phyloP scores from a whole-genome alignment of 306 rosid species.

The Begonia loranthoides region DNA sequence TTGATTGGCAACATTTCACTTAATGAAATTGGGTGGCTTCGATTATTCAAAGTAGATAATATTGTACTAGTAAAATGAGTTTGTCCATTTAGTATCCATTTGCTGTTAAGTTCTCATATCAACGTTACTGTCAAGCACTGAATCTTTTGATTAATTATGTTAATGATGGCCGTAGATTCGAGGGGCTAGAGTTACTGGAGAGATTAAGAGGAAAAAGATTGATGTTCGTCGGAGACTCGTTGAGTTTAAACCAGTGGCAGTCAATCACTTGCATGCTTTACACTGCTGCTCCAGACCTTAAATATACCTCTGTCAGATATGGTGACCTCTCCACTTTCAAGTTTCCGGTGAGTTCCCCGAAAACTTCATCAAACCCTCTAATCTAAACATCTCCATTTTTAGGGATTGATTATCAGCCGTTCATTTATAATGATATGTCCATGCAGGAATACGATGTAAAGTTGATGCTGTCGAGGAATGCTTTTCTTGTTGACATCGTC shows the following conservation, averaged over 20 bases:
- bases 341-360: constrained; percentile 10
- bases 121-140: too few relatives aligned
- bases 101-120: too few relatives aligned
- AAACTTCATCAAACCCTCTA: neutral
- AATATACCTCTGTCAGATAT: neutral
- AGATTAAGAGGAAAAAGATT: constrained; percentile 13
- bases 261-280: constrained; percentile 27
- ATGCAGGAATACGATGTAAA: constrained; percentile 11
- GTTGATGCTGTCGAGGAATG: constrained; percentile 11
- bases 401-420: neutral
- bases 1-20: too few relatives aligned
- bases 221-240: constrained; percentile 25
- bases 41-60: too few relatives aligned
- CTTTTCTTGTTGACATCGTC: constrained; percentile 10
- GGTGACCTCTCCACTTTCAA: constrained; percentile 10
- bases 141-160: too few relatives aligned
- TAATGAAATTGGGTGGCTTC: too few relatives aligned
- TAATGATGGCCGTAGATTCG: constrained; percentile 10
- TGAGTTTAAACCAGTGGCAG: constrained; percentile 28
- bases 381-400: neutral
- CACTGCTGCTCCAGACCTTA: constrained; percentile 1
- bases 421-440: neutral
- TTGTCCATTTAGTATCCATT: too few relatives aligned
- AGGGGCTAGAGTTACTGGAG: constrained; percentile 10
- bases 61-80: too few relatives aligned